Base-by-base conservation (phyloP, 805 yeast genomes). In the Danielia reshetovae region DNA sequence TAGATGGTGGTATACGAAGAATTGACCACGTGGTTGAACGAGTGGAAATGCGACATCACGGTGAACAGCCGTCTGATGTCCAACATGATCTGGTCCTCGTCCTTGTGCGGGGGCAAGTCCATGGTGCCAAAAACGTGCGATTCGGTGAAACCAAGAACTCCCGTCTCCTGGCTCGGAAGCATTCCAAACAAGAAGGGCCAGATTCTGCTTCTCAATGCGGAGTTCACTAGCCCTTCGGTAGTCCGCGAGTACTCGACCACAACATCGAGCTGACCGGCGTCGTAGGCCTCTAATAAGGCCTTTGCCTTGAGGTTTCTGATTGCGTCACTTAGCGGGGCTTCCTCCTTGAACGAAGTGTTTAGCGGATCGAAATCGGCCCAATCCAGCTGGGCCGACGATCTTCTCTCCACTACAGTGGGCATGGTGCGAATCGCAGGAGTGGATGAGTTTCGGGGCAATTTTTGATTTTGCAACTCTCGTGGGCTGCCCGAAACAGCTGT, bases 21-120 rank as follows among this genome's bases (percentile, higher is more conserved):
- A 27, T 42, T 39, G 10, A 33, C 38, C 12, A 24, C 35, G 38
- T 39, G 41, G 24, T 18, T 21, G 18, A 53, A 44, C 4, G 58
- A 45, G 36, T 54, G 55, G 15, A 57, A 40, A 29, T 65, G 68
- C n/a, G 51, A 46, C 25, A 59, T 38, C 8, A 62, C 49, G 6
- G 68, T 73, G 51, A 81, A 82, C 10, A 94, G 76, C 33, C 98
- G 62, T 14, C 75, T 75, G 2, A 86, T 81, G 58, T 90, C 98
- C 36, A 87, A 70, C 32, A 64, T 57, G 2, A 88, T 87, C 57
- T 90, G 98, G 6, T 73, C 74, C 48, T 83, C 93, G 51, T 87
- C 96, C 32, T 60, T 61, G 51, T 85, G 95, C 2, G 66, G 62
- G 1, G 62, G 62, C 29, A 69, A 45, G 26, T 67, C 61, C 30